Base-by-base conservation (phyloP, 768 basidiomycete genomes). In the Kwoniella sp. region DNA sequence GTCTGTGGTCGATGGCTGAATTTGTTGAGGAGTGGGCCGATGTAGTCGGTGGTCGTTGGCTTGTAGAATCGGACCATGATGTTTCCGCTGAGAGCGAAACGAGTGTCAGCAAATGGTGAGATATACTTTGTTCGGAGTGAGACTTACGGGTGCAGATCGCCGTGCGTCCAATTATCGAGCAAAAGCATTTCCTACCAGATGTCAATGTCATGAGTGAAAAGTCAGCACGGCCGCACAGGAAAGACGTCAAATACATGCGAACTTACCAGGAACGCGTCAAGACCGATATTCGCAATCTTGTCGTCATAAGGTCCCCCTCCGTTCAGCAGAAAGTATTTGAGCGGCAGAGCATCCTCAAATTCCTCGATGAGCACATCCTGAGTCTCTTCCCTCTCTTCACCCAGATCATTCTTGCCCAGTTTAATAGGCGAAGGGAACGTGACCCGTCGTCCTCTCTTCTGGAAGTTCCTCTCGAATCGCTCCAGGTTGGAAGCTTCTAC, bases 31-130 rank as follows among this genome's bases (percentile, higher is more conserved):
- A 92, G 80, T 68, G 85, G 86, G 67, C 83, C 80, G 46, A 91
- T 79, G 50, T 91, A 82, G 70, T 86, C 83, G 48, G 83, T 80
- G 0, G 91, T 89, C 0, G 86, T 85, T 9, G 89, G 86, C 77
- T 90, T 91, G 75, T 87, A 88, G 82, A 98, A 98, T 77, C 95
- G 96, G 83, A 99, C 87, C 88, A 96, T 90, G 80, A 97, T 94
- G 78, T 98, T 98, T 29, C 95, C 95, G 2, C 78, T 79, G 63
- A 8, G 13, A 13, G 13, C 13, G 7, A 33, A 37, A 19, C n/a
- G 24, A 40, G 46, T 51, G 40, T 63, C 47, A 63, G 62, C 56
- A 47, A 52, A 25, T 13, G n/a, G n/a, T n/a, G 24, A 17, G 15
- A 27, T 21, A 36, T 27, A 26, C 2, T 5, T 33, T 19, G 22